Evolutionary conservation across 495 filamentous ascomycete species (phyloP).

Genomic region (Clavariopsis aquatica): DNA sequence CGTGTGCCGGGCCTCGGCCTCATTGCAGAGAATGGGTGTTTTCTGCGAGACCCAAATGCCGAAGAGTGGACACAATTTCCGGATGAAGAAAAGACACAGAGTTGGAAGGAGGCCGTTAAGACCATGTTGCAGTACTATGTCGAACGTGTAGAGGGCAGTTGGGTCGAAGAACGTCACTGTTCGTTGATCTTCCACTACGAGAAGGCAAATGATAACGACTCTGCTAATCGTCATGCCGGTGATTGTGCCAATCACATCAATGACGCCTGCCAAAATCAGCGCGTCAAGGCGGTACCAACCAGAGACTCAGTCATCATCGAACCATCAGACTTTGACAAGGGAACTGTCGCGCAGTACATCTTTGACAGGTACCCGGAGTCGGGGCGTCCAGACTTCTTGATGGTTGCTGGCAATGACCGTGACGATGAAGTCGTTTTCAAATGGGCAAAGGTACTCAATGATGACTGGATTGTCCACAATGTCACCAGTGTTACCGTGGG

Average conservation of each 20-base stretch:
- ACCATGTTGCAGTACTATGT: slow-evolving; percentile 82
- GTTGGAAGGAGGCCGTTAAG: slow-evolving; percentile 76
- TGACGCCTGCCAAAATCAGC: slow-evolving; percentile 78
- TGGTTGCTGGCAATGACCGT: slow-evolving; percentile 83
- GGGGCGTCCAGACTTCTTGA: slow-evolving; percentile 70
- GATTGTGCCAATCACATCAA: slow-evolving; percentile 93
- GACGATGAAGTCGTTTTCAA: slow-evolving; percentile 91
- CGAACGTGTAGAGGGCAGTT: slow-evolving; percentile 81
- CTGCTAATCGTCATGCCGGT: slow-evolving; percentile 72
- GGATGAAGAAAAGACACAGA: slow-evolving; percentile 62
- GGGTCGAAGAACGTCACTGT: slow-evolving; percentile 83
- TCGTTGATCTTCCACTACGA: slow-evolving; percentile 86
- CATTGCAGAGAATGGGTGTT: slow-evolving; percentile 92
- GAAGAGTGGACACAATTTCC: slow-evolving; percentile 73
- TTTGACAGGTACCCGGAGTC: slow-evolving; percentile 57
- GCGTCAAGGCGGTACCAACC: slow-evolving; percentile 79
- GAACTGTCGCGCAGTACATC: slow-evolving; percentile 70
- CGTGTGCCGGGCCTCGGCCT: slow-evolving; percentile 75
- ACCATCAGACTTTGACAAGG: slow-evolving; percentile 77
- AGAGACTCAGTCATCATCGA: slow-evolving; percentile 79
- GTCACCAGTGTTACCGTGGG: slow-evolving; percentile 83
- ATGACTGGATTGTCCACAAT: slow-evolving; percentile 57
- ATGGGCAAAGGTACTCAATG: slow-evolving; percentile 79
- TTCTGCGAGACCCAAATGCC: slow-evolving; percentile 66
- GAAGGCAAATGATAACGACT: slow-evolving; percentile 70